Conservation (phyloP, 78 protist species). For the Chrysochromulina tobinii region DNA sequence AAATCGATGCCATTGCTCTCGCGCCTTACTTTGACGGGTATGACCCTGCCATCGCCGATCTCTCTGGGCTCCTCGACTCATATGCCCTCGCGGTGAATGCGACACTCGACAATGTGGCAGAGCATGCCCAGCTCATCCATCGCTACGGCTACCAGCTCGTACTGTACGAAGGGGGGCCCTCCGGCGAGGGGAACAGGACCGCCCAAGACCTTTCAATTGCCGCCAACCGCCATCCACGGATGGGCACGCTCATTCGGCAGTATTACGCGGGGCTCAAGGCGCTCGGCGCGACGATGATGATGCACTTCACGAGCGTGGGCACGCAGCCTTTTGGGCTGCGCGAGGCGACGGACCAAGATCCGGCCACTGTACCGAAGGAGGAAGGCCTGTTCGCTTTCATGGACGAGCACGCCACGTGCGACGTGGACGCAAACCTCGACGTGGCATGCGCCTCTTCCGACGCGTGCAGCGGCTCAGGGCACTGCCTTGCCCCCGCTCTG, state of each 20-base stretch:
- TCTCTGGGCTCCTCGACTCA: neutral
- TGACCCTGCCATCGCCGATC: neutral
- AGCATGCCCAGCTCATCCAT: neutral
- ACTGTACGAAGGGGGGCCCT: neutral
- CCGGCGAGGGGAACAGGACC: neutral
- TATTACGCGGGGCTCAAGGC: neutral
- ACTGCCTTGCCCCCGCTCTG: neutral
- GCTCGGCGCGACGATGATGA: neutral
- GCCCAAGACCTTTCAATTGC: neutral
- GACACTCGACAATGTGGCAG: neutral
- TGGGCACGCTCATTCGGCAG: neutral
- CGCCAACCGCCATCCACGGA: neutral
- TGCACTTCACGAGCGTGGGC: conserved; percentile 24
- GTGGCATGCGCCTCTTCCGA: neutral
- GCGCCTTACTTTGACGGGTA: neutral
- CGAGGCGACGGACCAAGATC: conserved; percentile 29
- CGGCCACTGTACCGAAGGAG: neutral
- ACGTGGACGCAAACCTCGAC: neutral
- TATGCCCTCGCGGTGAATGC: neutral
- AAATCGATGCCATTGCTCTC: neutral
- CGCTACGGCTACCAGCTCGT: neutral
- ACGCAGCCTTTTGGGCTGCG: neutral
- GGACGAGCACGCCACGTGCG: neutral
- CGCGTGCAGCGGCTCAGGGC: neutral
- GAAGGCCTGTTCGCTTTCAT: neutral